Conservation (phyloP, 2,329 filamentous ascomycete genomes). For the Penicillium nordicum region DNA sequence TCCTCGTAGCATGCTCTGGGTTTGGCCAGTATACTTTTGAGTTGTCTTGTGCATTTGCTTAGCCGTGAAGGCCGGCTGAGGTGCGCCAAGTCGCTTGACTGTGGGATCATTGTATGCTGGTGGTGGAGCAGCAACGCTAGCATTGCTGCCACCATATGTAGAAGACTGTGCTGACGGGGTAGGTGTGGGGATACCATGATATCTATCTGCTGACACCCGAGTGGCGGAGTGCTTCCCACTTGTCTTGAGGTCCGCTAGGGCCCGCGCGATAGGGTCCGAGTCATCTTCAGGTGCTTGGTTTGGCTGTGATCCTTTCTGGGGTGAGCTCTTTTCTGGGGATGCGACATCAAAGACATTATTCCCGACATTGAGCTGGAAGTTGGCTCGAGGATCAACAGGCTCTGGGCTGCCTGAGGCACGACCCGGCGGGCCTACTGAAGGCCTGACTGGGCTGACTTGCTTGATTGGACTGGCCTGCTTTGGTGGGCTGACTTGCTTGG, state of each 20-base stretch:
- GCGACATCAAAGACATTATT: slow-evolving; percentile 95
- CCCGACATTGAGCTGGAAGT: slow-evolving; percentile 87
- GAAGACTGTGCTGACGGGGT: slow-evolving; percentile 50
- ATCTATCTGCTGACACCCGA: slow-evolving; percentile 91
- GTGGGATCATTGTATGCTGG: slow-evolving; percentile 76
- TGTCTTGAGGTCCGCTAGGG: slow-evolving; percentile 87
- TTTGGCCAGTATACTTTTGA: slow-evolving; percentile 80
- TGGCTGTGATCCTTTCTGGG: slow-evolving; percentile 39
- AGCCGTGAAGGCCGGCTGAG: slow-evolving; percentile 86
- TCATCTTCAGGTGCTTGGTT: slow-evolving; percentile 55
- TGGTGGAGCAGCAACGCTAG: slow-evolving; percentile 68
- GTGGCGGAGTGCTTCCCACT: slow-evolving; percentile 75
- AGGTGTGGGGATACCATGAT: slow-evolving; percentile 88
- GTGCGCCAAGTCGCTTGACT: slow-evolving; percentile 77
- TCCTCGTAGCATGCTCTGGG: slow-evolving; percentile 68
- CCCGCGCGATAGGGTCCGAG: slow-evolving; percentile 83
- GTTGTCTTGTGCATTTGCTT: slow-evolving; percentile 95
- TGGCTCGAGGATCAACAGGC: slow-evolving; percentile 85
- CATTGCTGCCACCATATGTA: slow-evolving; percentile 29
- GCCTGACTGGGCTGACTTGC: slow-evolving; percentile 45
- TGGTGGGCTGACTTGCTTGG: slow-evolving; percentile 40
- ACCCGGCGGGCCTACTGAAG: slow-evolving; percentile 30
- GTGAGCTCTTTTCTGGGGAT: slow-evolving; percentile 64
- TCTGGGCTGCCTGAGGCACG: slow-evolving; percentile 64
- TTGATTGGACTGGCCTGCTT: slow-evolving; percentile 38